Evolutionary conservation across 1,284 basidiomycete species (phyloP), one percentile per base, ranked within the genome.

Genomic region (Sanghuangporus weigelae): DNA sequence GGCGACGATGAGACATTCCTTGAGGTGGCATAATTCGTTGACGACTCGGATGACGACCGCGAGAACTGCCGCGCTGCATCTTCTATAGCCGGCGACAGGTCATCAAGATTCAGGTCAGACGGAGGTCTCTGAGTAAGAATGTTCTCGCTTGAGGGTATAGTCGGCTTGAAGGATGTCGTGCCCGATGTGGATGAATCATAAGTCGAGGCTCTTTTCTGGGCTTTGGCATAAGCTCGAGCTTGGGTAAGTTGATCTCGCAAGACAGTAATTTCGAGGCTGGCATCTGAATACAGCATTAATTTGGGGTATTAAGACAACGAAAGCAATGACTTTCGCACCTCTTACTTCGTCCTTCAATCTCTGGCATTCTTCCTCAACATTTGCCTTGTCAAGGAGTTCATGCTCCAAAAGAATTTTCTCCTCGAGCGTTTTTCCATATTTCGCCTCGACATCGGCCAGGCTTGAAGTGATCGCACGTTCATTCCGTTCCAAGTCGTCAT

Each of bases 361-460:
- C 75, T 99, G 97, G 59, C 84, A 86, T 71, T 97, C 93, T 74
- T 97, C 96, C 72, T 98, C 95, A 42, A 98, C 73, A 66, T 83
- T 87, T 3, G 93, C 90, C 76, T 96, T 96, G 74, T 91, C 90
- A 50, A 98, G 78, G n/a, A 99, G 79, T 73, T 99, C 97, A 69
- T 98, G 94, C 74, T 99, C 97, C 39, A 99, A 81, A 51, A 99
- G 77, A 56, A 97, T 98, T 76, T 98, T 98, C 78, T 98, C 93
- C 75, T 99, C 97, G 57, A 99, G 81, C 1, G 92, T 91, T 65
- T 88, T 85, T 68, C 95, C 89, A 78, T 98, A 98, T 73, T 90
- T 94, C 67, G 84, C 81, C 77, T 99, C 96, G 72, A 95, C 82
- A 75, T 99, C 97, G 1, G 90, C 88, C 63, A 98, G 78, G 68